Conservation (phyloP, 805 yeast species). For the Metschnikowia arizonensis region DNA sequence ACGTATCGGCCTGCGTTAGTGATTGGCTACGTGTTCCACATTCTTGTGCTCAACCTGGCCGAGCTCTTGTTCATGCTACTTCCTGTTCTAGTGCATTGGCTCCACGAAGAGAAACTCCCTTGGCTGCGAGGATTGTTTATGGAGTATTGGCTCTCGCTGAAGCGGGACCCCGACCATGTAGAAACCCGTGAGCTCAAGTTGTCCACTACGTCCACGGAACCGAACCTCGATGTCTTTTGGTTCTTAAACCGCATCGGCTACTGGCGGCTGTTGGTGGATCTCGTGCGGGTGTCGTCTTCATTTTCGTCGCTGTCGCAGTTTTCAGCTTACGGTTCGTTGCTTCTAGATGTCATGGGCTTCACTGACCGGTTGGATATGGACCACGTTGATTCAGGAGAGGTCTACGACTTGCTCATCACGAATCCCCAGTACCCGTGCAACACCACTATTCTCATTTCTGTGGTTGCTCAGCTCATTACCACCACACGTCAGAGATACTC, state of each 20-base stretch:
- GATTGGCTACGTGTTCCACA: slow-evolving; percentile 33
- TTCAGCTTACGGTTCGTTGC: slow-evolving; percentile 19
- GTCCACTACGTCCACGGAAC: slow-evolving; percentile 5
- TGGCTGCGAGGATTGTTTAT: slow-evolving; percentile 12
- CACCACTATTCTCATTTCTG: slow-evolving; percentile 10
- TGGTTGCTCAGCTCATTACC: slow-evolving; percentile 10
- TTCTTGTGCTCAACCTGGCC: slow-evolving; percentile 34
- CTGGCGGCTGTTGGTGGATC: slow-evolving; percentile 26
- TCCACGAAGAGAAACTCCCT: slow-evolving; percentile 22
- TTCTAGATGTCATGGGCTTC: slow-evolving; percentile 22
- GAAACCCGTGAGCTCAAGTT: slow-evolving; percentile 8
- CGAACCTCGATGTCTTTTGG: slow-evolving; percentile 25
- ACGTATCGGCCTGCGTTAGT: slow-evolving; percentile 24
- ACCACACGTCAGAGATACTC: not conserved
- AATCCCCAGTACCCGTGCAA: slow-evolving; percentile 16
- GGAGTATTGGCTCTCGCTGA: slow-evolving; percentile 15
- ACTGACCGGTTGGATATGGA: slow-evolving; percentile 17
- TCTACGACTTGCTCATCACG: slow-evolving; percentile 9
- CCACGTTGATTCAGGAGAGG: slow-evolving; percentile 3
- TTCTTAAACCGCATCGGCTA: slow-evolving; percentile 23
- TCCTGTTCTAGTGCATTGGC: slow-evolving; percentile 38
- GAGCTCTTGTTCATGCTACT: slow-evolving; percentile 27
- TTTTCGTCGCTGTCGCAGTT: slow-evolving; percentile 9
- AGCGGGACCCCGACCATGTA: slow-evolving; percentile 11
- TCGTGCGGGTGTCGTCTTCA: not conserved